A percentile compares a stretch with the other conserved stretches of the same genome.
Evolutionary conservation across 2,329 filamentous ascomycete species (phyloP).

Genomic region (Calonectria naviculata): DNA sequence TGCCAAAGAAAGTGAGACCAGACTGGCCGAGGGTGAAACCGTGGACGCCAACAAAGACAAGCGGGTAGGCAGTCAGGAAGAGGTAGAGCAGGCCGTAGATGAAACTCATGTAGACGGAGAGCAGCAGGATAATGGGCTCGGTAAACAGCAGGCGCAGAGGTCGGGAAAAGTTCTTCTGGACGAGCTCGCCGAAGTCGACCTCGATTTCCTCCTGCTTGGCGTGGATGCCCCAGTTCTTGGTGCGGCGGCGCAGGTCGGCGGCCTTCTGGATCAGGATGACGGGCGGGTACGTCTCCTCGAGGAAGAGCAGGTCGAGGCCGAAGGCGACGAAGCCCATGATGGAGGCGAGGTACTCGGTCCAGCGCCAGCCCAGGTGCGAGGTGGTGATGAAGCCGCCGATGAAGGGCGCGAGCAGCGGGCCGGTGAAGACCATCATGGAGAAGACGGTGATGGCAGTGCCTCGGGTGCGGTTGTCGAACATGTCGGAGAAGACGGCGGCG

Average conservation of each 20-base stretch:
- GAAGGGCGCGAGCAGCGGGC: conserved; percentile 75
- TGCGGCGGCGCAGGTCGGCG: conserved; percentile 69
- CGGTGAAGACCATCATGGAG: conserved; percentile 68
- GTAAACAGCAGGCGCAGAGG: conserved; percentile 73
- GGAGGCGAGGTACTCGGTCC: conserved; percentile 74
- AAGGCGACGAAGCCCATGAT: conserved; percentile 74
- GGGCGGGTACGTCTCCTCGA: conserved; percentile 78
- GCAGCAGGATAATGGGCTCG: conserved; percentile 75
- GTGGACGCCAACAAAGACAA: conserved; percentile 82
- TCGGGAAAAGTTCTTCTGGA: conserved; percentile 75
- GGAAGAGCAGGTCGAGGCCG: conserved; percentile 68
- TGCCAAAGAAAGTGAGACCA: conserved; percentile 87
- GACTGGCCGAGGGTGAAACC: conserved; percentile 75
- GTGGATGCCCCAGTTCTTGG: conserved; percentile 77
- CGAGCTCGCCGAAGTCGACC: conserved; percentile 70
- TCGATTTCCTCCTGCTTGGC: conserved; percentile 79
- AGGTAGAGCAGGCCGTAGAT: conserved; percentile 85
- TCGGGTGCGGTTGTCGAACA: conserved; percentile 73
- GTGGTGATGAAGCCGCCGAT: conserved; percentile 75
- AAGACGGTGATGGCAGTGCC: conserved; percentile 60
- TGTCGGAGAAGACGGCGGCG: conserved; percentile 78
- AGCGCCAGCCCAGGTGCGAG: conserved; percentile 76
- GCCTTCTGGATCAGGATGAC: conserved; percentile 72
- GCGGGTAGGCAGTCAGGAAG: conserved; percentile 85
- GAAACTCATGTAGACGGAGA: conserved; percentile 80